Evolutionary conservation across 2,329 filamentous ascomycete genomes (phyloP).

Genomic region (Stylonectria norvegica): DNA sequence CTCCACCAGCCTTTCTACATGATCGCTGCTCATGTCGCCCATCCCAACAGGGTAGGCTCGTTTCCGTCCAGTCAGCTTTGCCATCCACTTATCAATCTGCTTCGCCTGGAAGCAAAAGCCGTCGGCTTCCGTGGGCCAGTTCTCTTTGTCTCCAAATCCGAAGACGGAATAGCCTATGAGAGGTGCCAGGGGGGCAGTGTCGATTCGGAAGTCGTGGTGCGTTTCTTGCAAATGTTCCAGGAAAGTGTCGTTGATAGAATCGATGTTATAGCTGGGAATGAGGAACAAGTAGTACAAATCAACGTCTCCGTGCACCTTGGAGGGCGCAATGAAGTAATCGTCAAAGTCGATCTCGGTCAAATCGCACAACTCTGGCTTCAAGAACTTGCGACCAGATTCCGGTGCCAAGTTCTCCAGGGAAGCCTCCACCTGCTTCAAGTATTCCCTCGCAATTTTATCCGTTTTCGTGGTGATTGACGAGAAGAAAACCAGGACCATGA

Average conservation of each 20-base stretch:
- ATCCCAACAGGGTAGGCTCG: slow-evolving; percentile 85
- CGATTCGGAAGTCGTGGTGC: slow-evolving; percentile 94
- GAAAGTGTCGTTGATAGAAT: slow-evolving; percentile 84
- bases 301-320: slow-evolving; percentile 54
- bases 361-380: slow-evolving; percentile 66
- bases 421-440: slow-evolving; percentile 54
- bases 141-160: slow-evolving; percentile 85
- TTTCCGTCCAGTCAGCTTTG: slow-evolving; percentile 83
- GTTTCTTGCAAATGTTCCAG: slow-evolving; percentile 86
- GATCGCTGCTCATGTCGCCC: slow-evolving; percentile 79
- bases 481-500: slow-evolving; percentile 81
- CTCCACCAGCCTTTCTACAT: slow-evolving; percentile 63
- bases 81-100: slow-evolving; percentile 93
- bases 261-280: slow-evolving; percentile 91
- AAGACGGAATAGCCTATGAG: slow-evolving; percentile 89
- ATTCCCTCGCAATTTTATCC: slow-evolving; percentile 64
- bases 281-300: slow-evolving; percentile 80
- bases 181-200: slow-evolving; percentile 74
- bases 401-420: slow-evolving; percentile 49
- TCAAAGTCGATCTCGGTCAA: slow-evolving; percentile 87
- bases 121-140: slow-evolving; percentile 86
- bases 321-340: slow-evolving; percentile 80
- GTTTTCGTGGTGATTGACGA: slow-evolving; percentile 85
- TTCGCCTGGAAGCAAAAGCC: slow-evolving; percentile 92
- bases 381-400: slow-evolving; percentile 38